Evolutionary conservation across 2,329 filamentous ascomycete genomes (phyloP).

Genomic region (Teratosphaeria zuluensis): DNA sequence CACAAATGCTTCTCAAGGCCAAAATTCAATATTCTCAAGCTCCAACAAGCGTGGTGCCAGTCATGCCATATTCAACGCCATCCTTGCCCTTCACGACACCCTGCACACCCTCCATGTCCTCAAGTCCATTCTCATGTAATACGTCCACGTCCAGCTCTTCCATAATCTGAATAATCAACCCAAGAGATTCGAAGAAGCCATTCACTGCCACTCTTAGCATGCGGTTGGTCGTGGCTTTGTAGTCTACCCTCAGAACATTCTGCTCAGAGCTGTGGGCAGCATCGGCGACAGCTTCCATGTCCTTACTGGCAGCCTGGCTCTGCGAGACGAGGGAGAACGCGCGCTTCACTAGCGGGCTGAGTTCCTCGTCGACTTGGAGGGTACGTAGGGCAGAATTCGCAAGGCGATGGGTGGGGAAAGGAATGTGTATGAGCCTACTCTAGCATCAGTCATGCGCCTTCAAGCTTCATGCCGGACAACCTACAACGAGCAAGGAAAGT

Average conservation of each 20-base stretch:
- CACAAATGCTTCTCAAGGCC: background rate
- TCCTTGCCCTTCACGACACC: conserved; percentile 27
- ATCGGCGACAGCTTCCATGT: background rate
- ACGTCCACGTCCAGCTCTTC: conserved; percentile 81
- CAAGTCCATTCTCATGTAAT: conserved; percentile 40
- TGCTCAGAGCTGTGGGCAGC: background rate
- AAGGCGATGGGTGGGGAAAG: conserved; percentile 71
- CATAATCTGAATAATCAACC: conserved; percentile 80
- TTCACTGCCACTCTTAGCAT: conserved; percentile 96
- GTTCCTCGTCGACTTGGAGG: conserved; percentile 76
- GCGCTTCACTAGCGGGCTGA: conserved; percentile 73
- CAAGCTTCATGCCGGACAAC: background rate
- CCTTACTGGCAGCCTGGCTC: background rate
- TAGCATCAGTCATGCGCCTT: background rate
- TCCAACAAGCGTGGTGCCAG: conserved; percentile 14
- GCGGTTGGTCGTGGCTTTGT: conserved; percentile 82
- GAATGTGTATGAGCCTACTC: conserved; percentile 60
- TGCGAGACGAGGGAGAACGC: conserved; percentile 46
- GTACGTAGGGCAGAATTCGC: conserved; percentile 66
- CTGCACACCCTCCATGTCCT: conserved; percentile 30
- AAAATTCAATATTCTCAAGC: background rate
- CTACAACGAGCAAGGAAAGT: conserved; percentile 20
- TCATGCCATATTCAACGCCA: conserved; percentile 29
- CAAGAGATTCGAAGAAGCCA: conserved; percentile 85
- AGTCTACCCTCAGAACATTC: conserved; percentile 58